Percentiles rank a stretch among this genome's conserved stretches.
Evolutionary conservation across 192 early-diverging fungal species (phyloP).

Genomic region (Obelidium mucronatum): DNA sequence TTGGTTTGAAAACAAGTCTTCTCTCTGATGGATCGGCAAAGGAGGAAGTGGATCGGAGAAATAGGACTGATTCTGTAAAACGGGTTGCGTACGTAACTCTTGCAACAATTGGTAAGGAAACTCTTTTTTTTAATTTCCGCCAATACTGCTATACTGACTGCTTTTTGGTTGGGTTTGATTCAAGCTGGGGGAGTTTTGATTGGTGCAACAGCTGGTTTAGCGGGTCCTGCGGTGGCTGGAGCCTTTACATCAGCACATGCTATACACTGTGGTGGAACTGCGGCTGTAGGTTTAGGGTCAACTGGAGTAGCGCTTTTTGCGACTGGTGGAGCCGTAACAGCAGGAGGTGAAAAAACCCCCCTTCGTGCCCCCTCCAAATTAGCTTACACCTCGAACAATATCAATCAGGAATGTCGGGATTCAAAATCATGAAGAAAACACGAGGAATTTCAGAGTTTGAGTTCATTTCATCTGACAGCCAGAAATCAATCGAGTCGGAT

Average conservation of each 20-base stretch:
- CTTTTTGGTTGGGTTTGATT: not conserved
- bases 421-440: slow-evolving; percentile 86
- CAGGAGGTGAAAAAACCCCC: slow-evolving; percentile 51
- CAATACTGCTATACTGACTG: slow-evolving; percentile 5
- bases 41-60: slow-evolving; percentile 59
- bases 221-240: slow-evolving; percentile 89
- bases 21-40: not conserved
- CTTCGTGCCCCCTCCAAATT: not conserved
- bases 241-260: slow-evolving; percentile 85
- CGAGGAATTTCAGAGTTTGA: slow-evolving; percentile 86
- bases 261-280: slow-evolving; percentile 64
- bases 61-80: slow-evolving; percentile 69
- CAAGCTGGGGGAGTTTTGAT: slow-evolving; percentile 83
- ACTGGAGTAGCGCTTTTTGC: slow-evolving; percentile 91
- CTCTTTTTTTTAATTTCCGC: not conserved
- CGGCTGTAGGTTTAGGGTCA: slow-evolving; percentile 77
- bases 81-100: slow-evolving; percentile 84
- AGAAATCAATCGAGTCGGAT: not conserved
- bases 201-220: slow-evolving; percentile 88
- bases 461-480: slow-evolving; percentile 55
- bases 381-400: not conserved
- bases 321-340: slow-evolving; percentile 87
- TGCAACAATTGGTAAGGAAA: slow-evolving; percentile 76
- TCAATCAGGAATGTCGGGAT: slow-evolving; percentile 59
- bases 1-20: slow-evolving; percentile 53